Conservation (phyloP, 1,284 basidiomycete species). For the Heterobasidion occidentale region DNA sequence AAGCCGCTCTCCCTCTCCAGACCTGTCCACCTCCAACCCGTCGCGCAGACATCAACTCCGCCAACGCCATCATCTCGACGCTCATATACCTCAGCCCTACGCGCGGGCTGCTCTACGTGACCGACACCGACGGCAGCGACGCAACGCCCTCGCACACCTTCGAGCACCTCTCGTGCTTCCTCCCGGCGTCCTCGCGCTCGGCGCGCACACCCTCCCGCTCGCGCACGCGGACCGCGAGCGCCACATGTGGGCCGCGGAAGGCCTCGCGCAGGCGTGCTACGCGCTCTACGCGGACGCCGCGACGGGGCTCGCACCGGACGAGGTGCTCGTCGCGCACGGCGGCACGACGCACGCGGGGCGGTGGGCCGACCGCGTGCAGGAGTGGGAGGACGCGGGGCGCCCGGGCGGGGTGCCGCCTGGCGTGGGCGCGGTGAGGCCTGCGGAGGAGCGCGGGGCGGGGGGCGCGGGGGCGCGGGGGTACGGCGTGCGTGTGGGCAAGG, state of each 20-base stretch:
- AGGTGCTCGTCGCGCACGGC: conserved; percentile 18
- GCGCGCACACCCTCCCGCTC: conserved; percentile 49
- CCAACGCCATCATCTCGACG: conserved; percentile 52
- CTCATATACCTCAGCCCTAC: conserved; percentile 60
- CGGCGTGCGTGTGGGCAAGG: conserved; percentile 24
- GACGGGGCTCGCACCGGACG: conserved; percentile 57
- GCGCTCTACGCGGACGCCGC: conserved; percentile 55
- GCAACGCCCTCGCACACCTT: conserved; percentile 40
- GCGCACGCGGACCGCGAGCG: conserved; percentile 29
- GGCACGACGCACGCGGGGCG: conserved; percentile 13
- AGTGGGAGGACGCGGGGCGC: conserved; percentile 33
- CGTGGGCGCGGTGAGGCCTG: conserved; percentile 17
- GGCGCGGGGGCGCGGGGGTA: conserved; percentile 29
- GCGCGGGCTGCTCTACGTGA: conserved; percentile 64
- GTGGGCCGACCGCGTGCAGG: conserved; percentile 47
- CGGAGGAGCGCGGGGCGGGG: conserved; percentile 22
- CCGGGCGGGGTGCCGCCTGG: conserved; percentile 44
- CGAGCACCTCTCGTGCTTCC: conserved; percentile 75
- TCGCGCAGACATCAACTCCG: conserved; percentile 49
- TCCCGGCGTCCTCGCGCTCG: conserved; percentile 70
- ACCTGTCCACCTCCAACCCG: background rate
- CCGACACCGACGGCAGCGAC: conserved; percentile 34
- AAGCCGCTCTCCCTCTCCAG: conserved; percentile 1
- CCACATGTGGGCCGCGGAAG: conserved; percentile 62
- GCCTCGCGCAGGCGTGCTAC: conserved; percentile 61